These are phyloP conservation scores for Austroboletus rostrupii DNA, from an alignment of 1,284 basidiomycete genomes.

Conservation along the genomic window DNA sequence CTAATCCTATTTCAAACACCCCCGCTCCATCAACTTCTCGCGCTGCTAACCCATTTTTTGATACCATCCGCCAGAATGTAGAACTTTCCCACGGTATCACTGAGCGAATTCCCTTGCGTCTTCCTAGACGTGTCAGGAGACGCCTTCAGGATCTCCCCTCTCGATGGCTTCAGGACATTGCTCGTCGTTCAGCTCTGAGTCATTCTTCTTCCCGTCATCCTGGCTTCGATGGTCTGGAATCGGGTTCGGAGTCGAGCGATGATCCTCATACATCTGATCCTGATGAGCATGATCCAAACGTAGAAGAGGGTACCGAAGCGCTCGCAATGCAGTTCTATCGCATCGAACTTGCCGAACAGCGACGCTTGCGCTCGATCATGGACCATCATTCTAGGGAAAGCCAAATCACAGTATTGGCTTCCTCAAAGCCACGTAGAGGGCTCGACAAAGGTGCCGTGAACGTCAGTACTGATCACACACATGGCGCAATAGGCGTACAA, in stretches of 20 bases:
- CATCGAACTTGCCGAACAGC: conserved; percentile 88
- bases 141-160: conserved; percentile 78
- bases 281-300: conserved; percentile 34
- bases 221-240: conserved; percentile 70
- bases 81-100: conserved; percentile 86
- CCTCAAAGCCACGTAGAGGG: conserved; percentile 8
- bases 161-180: conserved; percentile 76
- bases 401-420: conserved; percentile 7
- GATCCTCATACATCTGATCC: conserved; percentile 33
- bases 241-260: conserved; percentile 31
- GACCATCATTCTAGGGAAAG: conserved; percentile 75
- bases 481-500: conserved; percentile 10
- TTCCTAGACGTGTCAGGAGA: conserved; percentile 59
- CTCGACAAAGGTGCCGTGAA: background rate
- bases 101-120: conserved; percentile 74
- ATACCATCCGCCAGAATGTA: conserved; percentile 92
- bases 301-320: conserved; percentile 69
- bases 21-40: conserved; percentile 17
- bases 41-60: conserved; percentile 80
- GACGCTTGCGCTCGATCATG: conserved; percentile 87
- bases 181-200: conserved; percentile 41
- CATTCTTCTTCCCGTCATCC: conserved; percentile 52
- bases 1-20: conserved; percentile 20
- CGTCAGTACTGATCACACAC: background rate
- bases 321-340: conserved; percentile 90